phyloP scores from a whole-genome alignment of 2,329 filamentous ascomycete genomes.

The Huntiella abstrusa region DNA sequence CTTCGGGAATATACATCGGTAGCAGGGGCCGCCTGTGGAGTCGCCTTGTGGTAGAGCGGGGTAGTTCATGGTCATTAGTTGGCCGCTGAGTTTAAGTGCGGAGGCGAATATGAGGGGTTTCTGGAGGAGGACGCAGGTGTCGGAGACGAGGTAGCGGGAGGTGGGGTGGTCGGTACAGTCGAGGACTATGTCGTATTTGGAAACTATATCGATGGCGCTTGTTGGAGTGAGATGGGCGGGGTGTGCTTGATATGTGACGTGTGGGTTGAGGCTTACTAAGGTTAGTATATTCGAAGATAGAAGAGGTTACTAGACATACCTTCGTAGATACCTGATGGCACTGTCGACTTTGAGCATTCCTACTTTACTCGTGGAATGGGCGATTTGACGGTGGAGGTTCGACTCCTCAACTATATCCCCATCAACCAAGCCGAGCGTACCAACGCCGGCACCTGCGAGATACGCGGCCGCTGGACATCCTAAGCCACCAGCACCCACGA shows the following conservation, averaged over 20 bases:
- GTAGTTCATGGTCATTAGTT: slow-evolving; percentile 74
- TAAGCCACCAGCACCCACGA: slow-evolving; percentile 75
- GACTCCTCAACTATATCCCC: slow-evolving; percentile 75
- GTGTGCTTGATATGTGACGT: slow-evolving; percentile 45
- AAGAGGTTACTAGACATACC: slow-evolving; percentile 22
- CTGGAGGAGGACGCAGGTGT: slow-evolving; percentile 60
- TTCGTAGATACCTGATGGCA: slow-evolving; percentile 38
- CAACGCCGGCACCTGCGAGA: slow-evolving; percentile 73
- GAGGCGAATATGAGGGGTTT: slow-evolving; percentile 80
- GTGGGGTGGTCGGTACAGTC: slow-evolving; percentile 93
- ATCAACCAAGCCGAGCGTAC: slow-evolving; percentile 67
- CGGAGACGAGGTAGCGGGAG: slow-evolving; percentile 80
- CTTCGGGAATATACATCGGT: slow-evolving; percentile 77
- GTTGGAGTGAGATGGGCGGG: slow-evolving; percentile 44
- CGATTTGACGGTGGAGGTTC: slow-evolving; percentile 82
- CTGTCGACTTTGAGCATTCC: slow-evolving; percentile 69
- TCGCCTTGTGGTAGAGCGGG: slow-evolving; percentile 44
- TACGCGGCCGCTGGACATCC: slow-evolving; percentile 90
- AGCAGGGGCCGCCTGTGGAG: slow-evolving; percentile 57
- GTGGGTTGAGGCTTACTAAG: slow-evolving; percentile 47
- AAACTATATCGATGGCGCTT: slow-evolving; percentile 48
- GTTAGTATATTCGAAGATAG: not conserved
- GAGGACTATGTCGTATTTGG: slow-evolving; percentile 62
- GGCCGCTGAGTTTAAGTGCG: slow-evolving; percentile 72
- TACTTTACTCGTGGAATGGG: slow-evolving; percentile 53